Base-by-base conservation (phyloP, 768 basidiomycete species). In the Sistotremastrum suecicum region DNA sequence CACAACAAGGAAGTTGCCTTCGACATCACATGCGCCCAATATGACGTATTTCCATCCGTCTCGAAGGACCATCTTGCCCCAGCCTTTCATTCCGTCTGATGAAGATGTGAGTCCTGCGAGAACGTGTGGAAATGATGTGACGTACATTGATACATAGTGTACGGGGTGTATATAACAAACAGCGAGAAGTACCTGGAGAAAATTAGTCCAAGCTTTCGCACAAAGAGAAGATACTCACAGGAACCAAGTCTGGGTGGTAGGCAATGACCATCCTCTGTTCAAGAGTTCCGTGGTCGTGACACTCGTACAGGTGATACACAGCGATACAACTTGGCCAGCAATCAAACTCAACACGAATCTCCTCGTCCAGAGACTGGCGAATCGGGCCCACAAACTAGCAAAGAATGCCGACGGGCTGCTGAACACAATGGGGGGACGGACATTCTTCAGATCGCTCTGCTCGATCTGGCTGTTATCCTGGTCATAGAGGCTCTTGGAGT, bases 11-110 rank as follows among this genome's bases (percentile, higher is more conserved):
- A 86, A 91, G 58, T 91, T 91, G 34, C 80, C 87, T 58, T 90
- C 88, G 35, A 90, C 87, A 56, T 91, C 87, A 59, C 76, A 83
- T 31, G 69, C 73, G 28, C 82, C 86, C 33, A 91, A 67, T 47
- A 89, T 68, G 49, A 87, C 60, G 59, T 91, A 91, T 72, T 83
- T 88, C 88, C 87, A 90, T 34, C 87, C 88, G 53, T 89, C 87
- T 12, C 67, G 70, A 37, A 67, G 50, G 7, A 90, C 57, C 67
- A 90, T 69, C 43, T 74, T 74, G n/a, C 64, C 70, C 88, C 87
- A 91, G 12, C 87, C 88, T 54, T 72, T 76, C 48, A 83, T 69
- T n/a, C 86, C 86, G 55, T 91, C 86, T 89, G 51, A 20, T 40
- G 34, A 45, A 34, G 2, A 43, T 5, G 45, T 44, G 10, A 39